Percentiles rank a stretch among this genome's conserved stretches.
phyloP scores from a whole-genome alignment of 2,329 filamentous ascomycete species.

The Cladophialophora carrionii region DNA sequence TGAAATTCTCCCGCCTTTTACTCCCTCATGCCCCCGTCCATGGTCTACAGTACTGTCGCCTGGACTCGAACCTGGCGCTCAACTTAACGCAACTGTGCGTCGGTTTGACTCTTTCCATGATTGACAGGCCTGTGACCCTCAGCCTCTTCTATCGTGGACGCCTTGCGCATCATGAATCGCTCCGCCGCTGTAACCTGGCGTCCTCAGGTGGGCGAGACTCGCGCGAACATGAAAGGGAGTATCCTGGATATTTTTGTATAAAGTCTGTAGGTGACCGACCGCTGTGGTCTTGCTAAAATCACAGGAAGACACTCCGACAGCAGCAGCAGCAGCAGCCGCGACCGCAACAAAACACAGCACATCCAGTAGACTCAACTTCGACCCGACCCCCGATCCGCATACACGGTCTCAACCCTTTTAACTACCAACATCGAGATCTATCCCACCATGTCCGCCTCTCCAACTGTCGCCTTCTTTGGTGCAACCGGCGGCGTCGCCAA shows the following conservation, averaged over 20 bases:
- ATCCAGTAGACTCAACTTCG: too few species aligned
- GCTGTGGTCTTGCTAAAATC: not conserved
- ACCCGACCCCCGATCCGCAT: too few species aligned
- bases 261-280: not conserved
- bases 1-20: conserved; percentile 10
- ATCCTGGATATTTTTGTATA: not conserved
- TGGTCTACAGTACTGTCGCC: too few species aligned
- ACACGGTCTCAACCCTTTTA: too few species aligned
- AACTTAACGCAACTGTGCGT: not conserved
- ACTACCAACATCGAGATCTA: too few species aligned
- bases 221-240: not conserved
- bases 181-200: conserved; percentile 9
- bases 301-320: not conserved
- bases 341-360: too few species aligned
- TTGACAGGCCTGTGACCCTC: not conserved
- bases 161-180: conserved; percentile 7
- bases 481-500: conserved; percentile 56
- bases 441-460: conserved; percentile 21
- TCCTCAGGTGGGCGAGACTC: not conserved
- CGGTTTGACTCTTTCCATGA: not conserved
- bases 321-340: too few species aligned
- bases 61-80: not conserved
- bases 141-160: not conserved
- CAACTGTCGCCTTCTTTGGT: conserved; percentile 56
- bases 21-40: not conserved